These are phyloP conservation scores for Russula brevipes DNA, from an alignment of 768 basidiomycete species.

Conservation along the genomic window DNA sequence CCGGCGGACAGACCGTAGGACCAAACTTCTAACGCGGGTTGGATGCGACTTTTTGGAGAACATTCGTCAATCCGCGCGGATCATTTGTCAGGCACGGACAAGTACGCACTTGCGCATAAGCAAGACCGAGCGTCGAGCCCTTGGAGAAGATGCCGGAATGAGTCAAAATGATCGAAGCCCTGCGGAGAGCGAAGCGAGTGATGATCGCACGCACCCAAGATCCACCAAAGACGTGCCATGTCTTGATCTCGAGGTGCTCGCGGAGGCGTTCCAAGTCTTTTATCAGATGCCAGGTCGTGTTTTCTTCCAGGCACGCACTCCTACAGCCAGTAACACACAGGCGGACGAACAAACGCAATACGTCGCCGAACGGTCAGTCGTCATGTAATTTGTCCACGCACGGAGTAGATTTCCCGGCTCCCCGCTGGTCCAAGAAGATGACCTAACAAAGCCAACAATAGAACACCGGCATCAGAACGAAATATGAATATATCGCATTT, in stretches of 20 bases:
- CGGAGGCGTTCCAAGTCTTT: slow-evolving; percentile 83
- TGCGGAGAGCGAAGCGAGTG: not conserved
- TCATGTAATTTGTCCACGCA: slow-evolving; percentile 35
- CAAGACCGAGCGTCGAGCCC: slow-evolving; percentile 84
- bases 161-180: not conserved
- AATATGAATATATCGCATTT: no score
- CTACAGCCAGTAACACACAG: slow-evolving; percentile 34
- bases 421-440: slow-evolving; percentile 85
- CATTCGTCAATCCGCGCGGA: not conserved
- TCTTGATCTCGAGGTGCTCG: slow-evolving; percentile 67
- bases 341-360: slow-evolving; percentile 7
- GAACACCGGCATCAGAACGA: not conserved
- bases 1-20: slow-evolving; percentile 52
- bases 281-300: slow-evolving; percentile 93
- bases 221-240: slow-evolving; percentile 94
- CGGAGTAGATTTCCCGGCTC: slow-evolving; percentile 83
- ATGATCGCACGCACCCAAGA: slow-evolving; percentile 59
- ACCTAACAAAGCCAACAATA: slow-evolving; percentile 44
- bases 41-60: slow-evolving; percentile 57
- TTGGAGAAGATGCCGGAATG: slow-evolving; percentile 23
- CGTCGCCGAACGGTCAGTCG: not conserved
- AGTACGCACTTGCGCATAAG: slow-evolving; percentile 68
- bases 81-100: not conserved
- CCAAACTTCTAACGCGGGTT: slow-evolving; percentile 69
- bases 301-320: slow-evolving; percentile 70